Evolutionary conservation across 225 moss, liverwort and hornwort species (phyloP), one percentile per base, ranked within the genome.

Genomic region (Sphagnum contortum): DNA sequence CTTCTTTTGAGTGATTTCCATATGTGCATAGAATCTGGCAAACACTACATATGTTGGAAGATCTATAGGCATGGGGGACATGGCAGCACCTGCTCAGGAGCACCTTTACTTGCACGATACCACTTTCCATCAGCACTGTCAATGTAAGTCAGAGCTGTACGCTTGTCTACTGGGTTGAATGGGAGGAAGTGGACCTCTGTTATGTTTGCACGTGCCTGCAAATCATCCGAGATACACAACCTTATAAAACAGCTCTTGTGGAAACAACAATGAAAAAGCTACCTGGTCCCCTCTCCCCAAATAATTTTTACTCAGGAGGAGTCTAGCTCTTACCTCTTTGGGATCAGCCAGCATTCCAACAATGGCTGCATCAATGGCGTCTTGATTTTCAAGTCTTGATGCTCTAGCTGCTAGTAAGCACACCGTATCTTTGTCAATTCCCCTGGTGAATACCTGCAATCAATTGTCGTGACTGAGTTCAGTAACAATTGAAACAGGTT

Each of bases 101-200:
- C 89, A 71, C 89, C 89, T 73, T 90, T 90, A 68, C 81, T 87
- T 4, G 72, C 66, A 55, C 89, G 84, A 69, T 77, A 84, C 89
- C 87, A 87, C 59, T 77, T 81, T 47, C 71, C 77, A 64, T 80
- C 81, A 48, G 48, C 45, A 49, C 59, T 66, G 12, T 83, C 80
- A 7, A 84, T 71, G 48, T 84, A 90, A 3, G 89, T 90, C 8
- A 90, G 77, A 8, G 89, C 89, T 13, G 89, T 89, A 10, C 89
- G 83, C 75, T 89, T 89, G 13, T 89, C 89, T 3, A 83, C 83
- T 60, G 91, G 86, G 60, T 86, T 86, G 48, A 86, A 86, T 1
- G 86, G 86, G 13, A 86, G 74, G 56, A 86, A 86, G 58, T 86
- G 86, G 6, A 77, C 0, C 69, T 86, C 86, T 69, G 77, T 64